A percentile compares a stretch with the other conserved stretches of the same genome.
Evolutionary conservation across 1,284 basidiomycete genomes (phyloP).

Genomic region (Pseudozyma thailandica): DNA sequence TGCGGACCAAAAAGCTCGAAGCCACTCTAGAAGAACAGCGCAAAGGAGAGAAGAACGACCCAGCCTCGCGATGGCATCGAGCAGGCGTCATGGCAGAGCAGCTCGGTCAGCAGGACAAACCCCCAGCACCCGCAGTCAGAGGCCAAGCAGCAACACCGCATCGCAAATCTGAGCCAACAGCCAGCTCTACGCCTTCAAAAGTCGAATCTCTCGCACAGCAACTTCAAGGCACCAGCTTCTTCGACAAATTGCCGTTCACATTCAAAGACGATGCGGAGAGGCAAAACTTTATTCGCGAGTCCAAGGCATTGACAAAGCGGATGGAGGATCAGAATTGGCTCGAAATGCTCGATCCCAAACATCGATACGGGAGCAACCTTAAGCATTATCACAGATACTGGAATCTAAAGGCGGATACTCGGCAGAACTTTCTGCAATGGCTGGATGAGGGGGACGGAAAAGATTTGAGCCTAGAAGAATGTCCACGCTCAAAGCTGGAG

Average conservation of each 20-base stretch:
- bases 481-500: conserved; percentile 76
- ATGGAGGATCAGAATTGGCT: conserved; percentile 53
- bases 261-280: conserved; percentile 38
- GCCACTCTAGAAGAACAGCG: conserved; percentile 39
- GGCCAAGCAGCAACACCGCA: conserved; percentile 18
- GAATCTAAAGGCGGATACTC: conserved; percentile 37
- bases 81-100: conserved; percentile 35
- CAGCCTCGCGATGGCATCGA: conserved; percentile 33
- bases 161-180: background rate
- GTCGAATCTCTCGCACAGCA: conserved; percentile 37
- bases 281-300: conserved; percentile 32
- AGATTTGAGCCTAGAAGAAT: conserved; percentile 75
- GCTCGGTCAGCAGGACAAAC: conserved; percentile 29
- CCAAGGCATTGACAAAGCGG: conserved; percentile 38
- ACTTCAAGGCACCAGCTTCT: conserved; percentile 29
- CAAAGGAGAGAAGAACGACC: conserved; percentile 36
- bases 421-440: conserved; percentile 70
- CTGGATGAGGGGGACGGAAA: conserved; percentile 78
- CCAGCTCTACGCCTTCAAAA: background rate
- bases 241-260: conserved; percentile 42
- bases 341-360: conserved; percentile 50
- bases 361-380: conserved; percentile 56
- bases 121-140: conserved; percentile 30
- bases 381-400: conserved; percentile 54
- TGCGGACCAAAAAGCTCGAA: conserved; percentile 22